phyloP scores from a whole-genome alignment of 352 stramenopile species.

The Phytopythium vexans region DNA sequence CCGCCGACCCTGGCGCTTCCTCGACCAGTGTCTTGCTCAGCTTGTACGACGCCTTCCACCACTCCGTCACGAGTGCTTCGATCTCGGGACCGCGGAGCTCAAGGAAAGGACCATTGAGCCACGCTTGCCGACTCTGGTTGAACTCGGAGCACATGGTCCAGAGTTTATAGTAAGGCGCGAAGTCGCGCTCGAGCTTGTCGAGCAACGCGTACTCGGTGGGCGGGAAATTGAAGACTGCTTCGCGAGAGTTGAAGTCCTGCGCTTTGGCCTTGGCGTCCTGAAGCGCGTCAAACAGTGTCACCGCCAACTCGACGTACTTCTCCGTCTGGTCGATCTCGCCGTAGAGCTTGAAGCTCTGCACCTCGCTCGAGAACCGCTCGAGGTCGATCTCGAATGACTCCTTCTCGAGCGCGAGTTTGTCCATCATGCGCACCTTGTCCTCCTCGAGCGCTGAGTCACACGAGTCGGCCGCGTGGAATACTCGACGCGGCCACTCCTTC shows the following conservation, averaged over 20 bases:
- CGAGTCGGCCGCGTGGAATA: constrained; percentile 75
- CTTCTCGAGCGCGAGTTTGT: constrained; percentile 90
- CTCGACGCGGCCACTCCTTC: constrained; percentile 84
- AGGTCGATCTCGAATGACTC: constrained; percentile 82
- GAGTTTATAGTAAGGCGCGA: constrained; percentile 91
- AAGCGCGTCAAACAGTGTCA: constrained; percentile 87
- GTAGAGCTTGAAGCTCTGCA: constrained; percentile 86
- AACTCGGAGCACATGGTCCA: constrained; percentile 96
- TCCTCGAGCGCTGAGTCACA: constrained; percentile 89
- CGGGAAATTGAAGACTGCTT: constrained; percentile 92
- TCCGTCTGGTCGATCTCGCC: constrained; percentile 87
- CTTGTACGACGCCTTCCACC: constrained; percentile 93
- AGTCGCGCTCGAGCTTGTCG: constrained; percentile 79
- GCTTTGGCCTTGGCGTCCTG: constrained; percentile 90
- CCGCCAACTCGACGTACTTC: constrained; percentile 87
- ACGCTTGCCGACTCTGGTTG: constrained; percentile 87
- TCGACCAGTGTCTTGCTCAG: constrained; percentile 89
- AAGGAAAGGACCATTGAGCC: constrained; percentile 91
- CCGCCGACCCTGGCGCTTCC: constrained; percentile 80
- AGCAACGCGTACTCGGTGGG: constrained; percentile 91
- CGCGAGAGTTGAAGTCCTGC: constrained; percentile 90
- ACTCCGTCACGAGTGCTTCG: constrained; percentile 88
- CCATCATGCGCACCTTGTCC: constrained; percentile 94
- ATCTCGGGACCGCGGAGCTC: constrained; percentile 89
- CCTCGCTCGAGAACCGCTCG: constrained; percentile 86